These are phyloP conservation scores for Suhomyces kilbournensis DNA, from an alignment of 805 yeast genomes.

Conservation along the genomic window DNA sequence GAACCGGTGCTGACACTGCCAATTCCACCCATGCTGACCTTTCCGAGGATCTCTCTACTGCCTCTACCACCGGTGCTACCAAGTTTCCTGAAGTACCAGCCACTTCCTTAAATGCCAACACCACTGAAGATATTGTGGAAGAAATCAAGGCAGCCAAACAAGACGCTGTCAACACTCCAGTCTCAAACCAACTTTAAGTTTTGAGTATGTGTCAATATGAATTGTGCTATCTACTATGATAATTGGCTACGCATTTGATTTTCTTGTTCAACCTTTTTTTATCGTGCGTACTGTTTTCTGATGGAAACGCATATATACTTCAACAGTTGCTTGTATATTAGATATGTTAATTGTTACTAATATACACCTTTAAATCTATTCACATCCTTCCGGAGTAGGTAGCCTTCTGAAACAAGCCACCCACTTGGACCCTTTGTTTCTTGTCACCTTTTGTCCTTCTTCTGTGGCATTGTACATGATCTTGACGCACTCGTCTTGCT, in stretches of 20 bases:
- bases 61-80: constrained; percentile 33
- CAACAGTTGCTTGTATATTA: constrained; percentile 3
- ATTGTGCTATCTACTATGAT: not conserved
- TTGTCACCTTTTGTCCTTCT: constrained; percentile 93
- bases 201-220: not conserved
- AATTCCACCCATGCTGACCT: constrained; percentile 33
- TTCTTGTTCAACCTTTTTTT: constrained; percentile 5
- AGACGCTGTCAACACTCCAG: constrained; percentile 1
- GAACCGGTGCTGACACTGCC: constrained; percentile 15
- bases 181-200: constrained; percentile 3
- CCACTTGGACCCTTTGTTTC: constrained; percentile 85
- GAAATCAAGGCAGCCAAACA: constrained; percentile 6
- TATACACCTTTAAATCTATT: constrained; percentile 6
- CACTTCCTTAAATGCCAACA: constrained; percentile 11
- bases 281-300: constrained; percentile 3
- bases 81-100: constrained; percentile 44
- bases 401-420: constrained; percentile 83
- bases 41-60: constrained; percentile 16
- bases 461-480: constrained; percentile 93
- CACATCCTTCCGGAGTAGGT: constrained; percentile 50
- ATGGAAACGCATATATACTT: constrained; percentile 1
- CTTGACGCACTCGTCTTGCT: constrained; percentile 72
- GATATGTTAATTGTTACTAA: constrained; percentile 1
- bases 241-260: not conserved
- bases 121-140: constrained; percentile 11